Percentiles rank a stretch among this genome's conserved stretches.
These are phyloP conservation scores for Agaricus blazei DNA, from an alignment of 768 basidiomycete genomes.

Conservation along the genomic window DNA sequence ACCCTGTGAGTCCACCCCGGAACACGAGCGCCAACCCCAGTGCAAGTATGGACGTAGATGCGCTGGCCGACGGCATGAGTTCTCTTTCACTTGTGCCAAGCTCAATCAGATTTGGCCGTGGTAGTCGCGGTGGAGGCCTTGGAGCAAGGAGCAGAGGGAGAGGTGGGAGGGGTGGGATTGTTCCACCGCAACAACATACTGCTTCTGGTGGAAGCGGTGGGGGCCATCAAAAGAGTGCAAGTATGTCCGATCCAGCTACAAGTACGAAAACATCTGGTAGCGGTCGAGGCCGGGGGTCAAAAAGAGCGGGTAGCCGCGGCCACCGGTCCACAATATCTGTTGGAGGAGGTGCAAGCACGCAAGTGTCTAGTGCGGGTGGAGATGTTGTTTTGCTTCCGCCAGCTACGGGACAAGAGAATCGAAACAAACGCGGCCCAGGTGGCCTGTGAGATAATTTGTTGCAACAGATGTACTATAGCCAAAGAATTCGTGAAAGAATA, in stretches of 20 bases:
- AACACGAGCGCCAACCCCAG: constrained; percentile 17
- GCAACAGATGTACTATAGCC: not conserved
- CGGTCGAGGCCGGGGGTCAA: constrained; percentile 2
- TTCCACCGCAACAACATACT: not conserved
- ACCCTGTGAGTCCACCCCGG: constrained; percentile 1
- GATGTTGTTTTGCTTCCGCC: constrained; percentile 8
- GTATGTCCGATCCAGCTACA: not conserved
- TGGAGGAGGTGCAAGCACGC: not conserved
- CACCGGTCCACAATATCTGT: not conserved
- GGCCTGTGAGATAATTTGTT: not conserved
- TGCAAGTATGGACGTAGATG: constrained; percentile 33
- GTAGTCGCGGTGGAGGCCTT: constrained; percentile 29
- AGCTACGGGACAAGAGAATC: constrained; percentile 10
- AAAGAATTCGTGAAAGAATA: no score
- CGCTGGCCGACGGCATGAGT: constrained; percentile 40
- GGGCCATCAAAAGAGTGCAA: not conserved
- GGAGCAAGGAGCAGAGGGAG: constrained; percentile 10
- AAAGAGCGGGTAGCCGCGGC: not conserved
- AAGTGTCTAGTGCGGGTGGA: not conserved
- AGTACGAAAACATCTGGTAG: constrained; percentile 6
- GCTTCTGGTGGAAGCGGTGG: constrained; percentile 12
- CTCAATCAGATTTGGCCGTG: constrained; percentile 70
- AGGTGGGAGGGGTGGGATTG: constrained; percentile 4
- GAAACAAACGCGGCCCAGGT: constrained; percentile 1
- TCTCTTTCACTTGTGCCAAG: constrained; percentile 59